Percentiles rank a stretch among this genome's conserved stretches.
These are phyloP conservation scores for Geotrichum siamense DNA, from an alignment of 1,139 yeast species.

Conservation along the genomic window DNA sequence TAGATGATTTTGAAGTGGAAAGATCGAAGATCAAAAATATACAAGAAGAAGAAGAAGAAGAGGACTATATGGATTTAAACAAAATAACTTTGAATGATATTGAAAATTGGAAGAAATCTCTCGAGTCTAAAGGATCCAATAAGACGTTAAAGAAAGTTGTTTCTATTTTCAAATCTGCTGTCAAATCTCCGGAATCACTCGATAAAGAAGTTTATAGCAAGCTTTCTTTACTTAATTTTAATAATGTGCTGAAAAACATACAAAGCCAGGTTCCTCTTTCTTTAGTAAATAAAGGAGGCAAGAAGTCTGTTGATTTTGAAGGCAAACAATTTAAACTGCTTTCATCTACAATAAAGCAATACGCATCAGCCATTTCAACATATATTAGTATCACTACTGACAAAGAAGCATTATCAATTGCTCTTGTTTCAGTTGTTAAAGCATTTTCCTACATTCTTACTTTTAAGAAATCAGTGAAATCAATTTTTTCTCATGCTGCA, in stretches of 20 bases:
- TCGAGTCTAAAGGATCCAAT: conserved; percentile 43
- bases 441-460: conserved; percentile 76
- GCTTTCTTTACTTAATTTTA: conserved; percentile 62
- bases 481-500: conserved; percentile 57
- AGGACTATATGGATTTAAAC: conserved; percentile 31
- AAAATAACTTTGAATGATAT: conserved; percentile 55
- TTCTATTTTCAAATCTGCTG: conserved; percentile 82
- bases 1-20: conserved; percentile 27
- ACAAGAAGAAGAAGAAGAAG: conserved; percentile 12
- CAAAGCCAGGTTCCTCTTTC: conserved; percentile 59
- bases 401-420: conserved; percentile 65
- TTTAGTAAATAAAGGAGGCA: conserved; percentile 32
- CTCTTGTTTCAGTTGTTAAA: conserved; percentile 45
- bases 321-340: conserved; percentile 52
- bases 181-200: conserved; percentile 50
- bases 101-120: conserved; percentile 56
- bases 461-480: conserved; percentile 70
- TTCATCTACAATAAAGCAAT: conserved; percentile 60
- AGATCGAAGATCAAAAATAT: not conserved
- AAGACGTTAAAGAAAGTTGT: conserved; percentile 61
- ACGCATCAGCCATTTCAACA: conserved; percentile 61
- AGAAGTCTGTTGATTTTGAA: conserved; percentile 47
- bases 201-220: conserved; percentile 58
- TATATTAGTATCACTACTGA: conserved; percentile 66
- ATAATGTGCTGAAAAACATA: conserved; percentile 64